Percentiles rank a stretch among this genome's conserved stretches.
These are phyloP conservation scores for Trichoderma lentiforme DNA, from an alignment of 2,329 filamentous ascomycete genomes.

Conservation along the genomic window DNA sequence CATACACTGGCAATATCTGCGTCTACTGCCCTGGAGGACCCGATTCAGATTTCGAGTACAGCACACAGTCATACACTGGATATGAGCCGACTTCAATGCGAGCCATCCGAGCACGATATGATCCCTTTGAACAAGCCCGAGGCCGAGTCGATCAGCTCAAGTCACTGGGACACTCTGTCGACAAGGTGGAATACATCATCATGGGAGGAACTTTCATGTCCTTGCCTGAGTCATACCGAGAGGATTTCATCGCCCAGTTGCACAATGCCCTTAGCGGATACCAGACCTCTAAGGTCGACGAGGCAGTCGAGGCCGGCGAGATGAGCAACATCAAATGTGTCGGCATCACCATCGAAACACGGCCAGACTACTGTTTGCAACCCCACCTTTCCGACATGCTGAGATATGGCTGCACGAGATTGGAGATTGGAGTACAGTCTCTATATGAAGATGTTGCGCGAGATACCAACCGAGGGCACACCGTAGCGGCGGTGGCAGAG, in stretches of 20 bases:
- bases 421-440: slow-evolving; percentile 94
- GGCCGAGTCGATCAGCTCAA: slow-evolving; percentile 96
- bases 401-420: slow-evolving; percentile 90
- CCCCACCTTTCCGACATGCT: slow-evolving; percentile 96
- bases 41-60: slow-evolving; percentile 98
- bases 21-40: slow-evolving; percentile 98
- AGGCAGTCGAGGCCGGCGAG: slow-evolving; percentile 89
- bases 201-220: slow-evolving; percentile 99
- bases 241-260: slow-evolving; percentile 90
- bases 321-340: slow-evolving; percentile 98
- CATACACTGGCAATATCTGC: slow-evolving; percentile 98
- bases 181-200: slow-evolving; percentile 99
- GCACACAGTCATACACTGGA: slow-evolving; percentile 96
- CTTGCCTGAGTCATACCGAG: slow-evolving; percentile 79
- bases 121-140: slow-evolving; percentile 95
- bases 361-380: slow-evolving; percentile 94
- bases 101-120: slow-evolving; percentile 92
- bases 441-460: slow-evolving; percentile 98
- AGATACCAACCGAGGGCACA: slow-evolving; percentile 95
- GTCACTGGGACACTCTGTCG: slow-evolving; percentile 91
- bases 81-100: slow-evolving; percentile 99
- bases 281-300: slow-evolving; percentile 89
- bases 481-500: slow-evolving; percentile 89
- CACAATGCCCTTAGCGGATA: slow-evolving; percentile 97
- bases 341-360: slow-evolving; percentile 95